These are phyloP conservation scores for Acacia melanoxylon DNA, from an alignment of 306 rosid genomes.

Conservation along the genomic window DNA sequence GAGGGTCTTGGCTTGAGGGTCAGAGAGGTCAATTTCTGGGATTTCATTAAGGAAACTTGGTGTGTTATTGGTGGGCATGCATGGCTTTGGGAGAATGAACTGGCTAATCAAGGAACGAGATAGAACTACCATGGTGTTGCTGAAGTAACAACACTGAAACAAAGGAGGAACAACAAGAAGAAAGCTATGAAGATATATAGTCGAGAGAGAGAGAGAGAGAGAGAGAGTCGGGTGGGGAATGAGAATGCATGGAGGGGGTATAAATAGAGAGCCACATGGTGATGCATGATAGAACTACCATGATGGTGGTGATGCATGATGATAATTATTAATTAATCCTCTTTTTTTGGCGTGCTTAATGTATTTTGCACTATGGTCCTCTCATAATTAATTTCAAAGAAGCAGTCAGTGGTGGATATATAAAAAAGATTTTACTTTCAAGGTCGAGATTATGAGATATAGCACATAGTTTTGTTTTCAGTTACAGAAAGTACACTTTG, in stretches of 20 bases:
- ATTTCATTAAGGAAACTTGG: constrained; percentile 35
- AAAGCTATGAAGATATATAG: neutral
- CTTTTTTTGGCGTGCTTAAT: neutral
- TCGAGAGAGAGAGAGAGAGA: neutral
- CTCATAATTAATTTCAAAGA: neutral
- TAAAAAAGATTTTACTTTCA: neutral
- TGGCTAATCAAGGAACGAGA: constrained; percentile 59
- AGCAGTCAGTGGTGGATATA: neutral
- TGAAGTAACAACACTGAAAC: neutral
- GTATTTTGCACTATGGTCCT: neutral
- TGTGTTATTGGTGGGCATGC: constrained; percentile 29
- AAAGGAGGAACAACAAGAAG: neutral
- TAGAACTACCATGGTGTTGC: constrained; percentile 59
- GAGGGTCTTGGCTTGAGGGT: constrained; percentile 52
- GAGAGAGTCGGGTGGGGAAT: neutral
- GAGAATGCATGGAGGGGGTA: constrained; percentile 45
- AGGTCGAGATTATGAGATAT: neutral
- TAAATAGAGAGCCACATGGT: constrained; percentile 35
- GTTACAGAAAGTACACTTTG: neutral
- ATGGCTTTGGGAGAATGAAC: constrained; percentile 40
- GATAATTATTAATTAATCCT: neutral
- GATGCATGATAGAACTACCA: too few species aligned
- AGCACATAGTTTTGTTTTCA: neutral
- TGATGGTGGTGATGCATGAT: neutral
- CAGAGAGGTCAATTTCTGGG: constrained; percentile 64